A percentile compares a stretch with the other conserved stretches of the same genome.
Evolutionary conservation across 192 early-diverging fungal species (phyloP).

Genomic region (Podila epicladia): DNA sequence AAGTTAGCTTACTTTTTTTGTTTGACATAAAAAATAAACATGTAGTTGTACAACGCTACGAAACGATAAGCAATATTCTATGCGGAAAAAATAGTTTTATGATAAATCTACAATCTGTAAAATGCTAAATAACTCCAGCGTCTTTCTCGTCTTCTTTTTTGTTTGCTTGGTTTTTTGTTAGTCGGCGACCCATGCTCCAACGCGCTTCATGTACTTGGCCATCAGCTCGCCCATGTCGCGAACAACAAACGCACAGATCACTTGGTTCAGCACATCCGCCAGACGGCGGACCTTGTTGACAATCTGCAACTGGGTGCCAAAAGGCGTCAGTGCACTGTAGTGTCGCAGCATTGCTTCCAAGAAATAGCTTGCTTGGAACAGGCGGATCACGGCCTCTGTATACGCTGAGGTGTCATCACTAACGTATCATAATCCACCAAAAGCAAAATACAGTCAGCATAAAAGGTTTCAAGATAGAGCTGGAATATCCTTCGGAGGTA

Average conservation of each 20-base stretch:
- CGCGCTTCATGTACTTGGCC: slow-evolving; percentile 57
- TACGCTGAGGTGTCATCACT: slow-evolving; percentile 45
- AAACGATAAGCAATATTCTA: no score
- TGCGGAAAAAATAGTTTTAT: no score
- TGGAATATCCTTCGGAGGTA: neutral
- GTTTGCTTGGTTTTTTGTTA: no score
- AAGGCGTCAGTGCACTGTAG: slow-evolving; percentile 42
- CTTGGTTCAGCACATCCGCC: slow-evolving; percentile 52
- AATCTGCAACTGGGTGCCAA: slow-evolving; percentile 46
- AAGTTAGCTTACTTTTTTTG: neutral
- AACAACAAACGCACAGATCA: slow-evolving; percentile 56
- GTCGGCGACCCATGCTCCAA: slow-evolving; percentile 52
- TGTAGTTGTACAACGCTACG: neutral
- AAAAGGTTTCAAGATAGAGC: neutral
- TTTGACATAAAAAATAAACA: neutral
- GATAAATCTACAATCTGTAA: no score
- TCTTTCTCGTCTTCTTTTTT: neutral
- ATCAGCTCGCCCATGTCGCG: slow-evolving; percentile 53
- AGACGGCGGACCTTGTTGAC: slow-evolving; percentile 42
- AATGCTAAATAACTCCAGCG: no score
- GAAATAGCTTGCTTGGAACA: slow-evolving; percentile 46
- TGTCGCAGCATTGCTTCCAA: slow-evolving; percentile 33
- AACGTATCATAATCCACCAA: neutral
- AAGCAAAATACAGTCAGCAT: slow-evolving; percentile 2
- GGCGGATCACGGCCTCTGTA: slow-evolving; percentile 27